These are phyloP conservation scores for Arabidopsis hybrid DNA, from an alignment of 441 rosid genomes.

Conservation along the genomic window DNA sequence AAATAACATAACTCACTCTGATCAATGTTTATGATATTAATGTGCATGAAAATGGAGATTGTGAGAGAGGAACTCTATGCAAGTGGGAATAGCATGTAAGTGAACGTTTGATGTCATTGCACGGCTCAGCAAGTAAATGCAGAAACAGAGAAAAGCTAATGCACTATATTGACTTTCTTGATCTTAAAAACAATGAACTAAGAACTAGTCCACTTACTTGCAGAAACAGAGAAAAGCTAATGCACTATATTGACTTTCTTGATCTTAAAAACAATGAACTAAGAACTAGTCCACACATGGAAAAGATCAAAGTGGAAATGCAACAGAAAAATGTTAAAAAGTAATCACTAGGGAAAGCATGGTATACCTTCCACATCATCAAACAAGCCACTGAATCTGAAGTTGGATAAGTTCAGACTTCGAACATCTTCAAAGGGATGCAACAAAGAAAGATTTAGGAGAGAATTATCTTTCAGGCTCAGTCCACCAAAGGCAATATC, in stretches of 20 bases:
- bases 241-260: too few species aligned
- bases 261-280: neutral
- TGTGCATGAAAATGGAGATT: too few species aligned
- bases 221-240: too few species aligned
- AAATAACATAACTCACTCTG: neutral
- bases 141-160: too few species aligned
- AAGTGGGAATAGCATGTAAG: neutral
- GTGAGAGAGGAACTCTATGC: neutral
- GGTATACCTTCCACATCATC: conserved; percentile 2
- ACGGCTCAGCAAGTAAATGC: neutral
- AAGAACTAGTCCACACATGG: neutral
- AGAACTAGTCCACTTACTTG: neutral
- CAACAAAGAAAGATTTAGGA: conserved; percentile 28
- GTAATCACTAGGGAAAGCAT: neutral
- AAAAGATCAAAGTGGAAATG: neutral
- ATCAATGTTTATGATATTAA: neutral
- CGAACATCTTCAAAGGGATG: conserved; percentile 36
- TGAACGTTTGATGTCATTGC: neutral
- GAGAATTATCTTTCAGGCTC: neutral
- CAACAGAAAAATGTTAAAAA: neutral
- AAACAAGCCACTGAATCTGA: neutral
- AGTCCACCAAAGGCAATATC: neutral
- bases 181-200: neutral
- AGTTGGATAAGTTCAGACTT: neutral
- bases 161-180: too few species aligned